Conservation (phyloP, 2,329 filamentous ascomycete genomes). For the Paecilomyces dactylethromorphus region DNA sequence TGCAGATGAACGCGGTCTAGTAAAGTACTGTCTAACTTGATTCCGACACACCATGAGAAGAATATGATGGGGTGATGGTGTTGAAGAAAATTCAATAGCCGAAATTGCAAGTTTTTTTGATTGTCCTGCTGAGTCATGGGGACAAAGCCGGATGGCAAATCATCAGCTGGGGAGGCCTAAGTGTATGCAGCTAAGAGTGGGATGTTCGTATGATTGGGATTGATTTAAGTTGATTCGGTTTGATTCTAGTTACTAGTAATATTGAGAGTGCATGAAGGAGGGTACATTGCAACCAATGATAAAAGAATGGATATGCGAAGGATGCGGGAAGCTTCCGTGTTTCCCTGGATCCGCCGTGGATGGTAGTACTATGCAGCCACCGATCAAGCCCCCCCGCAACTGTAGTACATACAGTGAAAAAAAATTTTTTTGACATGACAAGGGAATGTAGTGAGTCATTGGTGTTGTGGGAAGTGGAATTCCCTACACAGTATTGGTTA, state of each 20-base stretch:
- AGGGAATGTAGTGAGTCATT: background rate
- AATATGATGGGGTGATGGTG: background rate
- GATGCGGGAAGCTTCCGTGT: background rate
- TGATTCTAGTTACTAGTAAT: background rate
- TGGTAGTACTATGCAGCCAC: background rate
- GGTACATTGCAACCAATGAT: background rate
- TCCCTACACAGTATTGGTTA: background rate
- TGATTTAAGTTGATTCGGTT: background rate
- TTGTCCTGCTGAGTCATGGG: background rate
- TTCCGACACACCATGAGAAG: background rate
- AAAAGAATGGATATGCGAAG: background rate
- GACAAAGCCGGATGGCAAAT: background rate
- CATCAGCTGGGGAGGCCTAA: background rate
- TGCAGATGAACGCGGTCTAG: background rate
- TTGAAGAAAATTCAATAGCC: background rate
- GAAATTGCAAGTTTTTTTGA: background rate
- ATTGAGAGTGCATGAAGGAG: background rate
- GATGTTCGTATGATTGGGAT: background rate
- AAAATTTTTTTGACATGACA: background rate
- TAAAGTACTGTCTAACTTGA: background rate
- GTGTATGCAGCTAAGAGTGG: background rate
- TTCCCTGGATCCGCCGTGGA: background rate
- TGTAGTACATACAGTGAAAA: background rate
- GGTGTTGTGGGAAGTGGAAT: background rate
- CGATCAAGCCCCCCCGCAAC: background rate